phyloP scores from a whole-genome alignment of 176 grass and related monocot species.

The Themeda triandra region DNA sequence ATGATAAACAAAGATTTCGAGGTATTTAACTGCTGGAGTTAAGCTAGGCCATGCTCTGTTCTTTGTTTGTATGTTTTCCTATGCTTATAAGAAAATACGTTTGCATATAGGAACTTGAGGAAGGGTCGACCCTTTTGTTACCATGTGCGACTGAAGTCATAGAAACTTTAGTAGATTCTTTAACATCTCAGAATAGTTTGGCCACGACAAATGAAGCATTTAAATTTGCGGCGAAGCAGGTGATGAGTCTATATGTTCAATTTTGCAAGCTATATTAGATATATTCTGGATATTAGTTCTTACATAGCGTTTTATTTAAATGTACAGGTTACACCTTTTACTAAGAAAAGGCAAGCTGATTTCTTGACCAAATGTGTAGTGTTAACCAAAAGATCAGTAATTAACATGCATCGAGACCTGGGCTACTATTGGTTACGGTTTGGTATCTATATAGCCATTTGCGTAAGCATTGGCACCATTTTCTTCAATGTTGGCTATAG shows the following conservation, averaged over 20 bases:
- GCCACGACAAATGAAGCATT: not conserved
- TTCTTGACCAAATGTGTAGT: constrained; percentile 40
- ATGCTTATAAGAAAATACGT: not conserved
- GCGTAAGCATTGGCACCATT: too few relatives aligned
- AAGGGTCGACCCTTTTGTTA: not conserved
- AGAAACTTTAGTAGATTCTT: not conserved
- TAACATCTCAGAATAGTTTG: not conserved
- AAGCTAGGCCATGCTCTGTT: not conserved
- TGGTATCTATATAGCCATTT: constrained; percentile 35
- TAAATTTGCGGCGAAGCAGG: not conserved
- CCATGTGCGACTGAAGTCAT: constrained; percentile 1
- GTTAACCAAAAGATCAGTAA: constrained; percentile 46
- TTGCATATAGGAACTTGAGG: not conserved
- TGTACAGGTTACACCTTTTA: not conserved
- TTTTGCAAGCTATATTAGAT: not conserved
- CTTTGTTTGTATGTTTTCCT: not conserved
- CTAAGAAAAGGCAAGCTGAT: constrained; percentile 20
- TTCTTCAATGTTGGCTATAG: too few relatives aligned
- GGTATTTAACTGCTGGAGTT: not conserved
- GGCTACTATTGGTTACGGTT: constrained; percentile 68
- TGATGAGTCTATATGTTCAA: not conserved
- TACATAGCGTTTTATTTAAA: not conserved
- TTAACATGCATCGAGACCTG: constrained; percentile 53
- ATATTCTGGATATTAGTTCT: not conserved
- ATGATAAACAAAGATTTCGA: constrained; percentile 77